phyloP scores from a whole-genome alignment of 1,284 basidiomycete species.

The Papiliotrema fonsecae region DNA sequence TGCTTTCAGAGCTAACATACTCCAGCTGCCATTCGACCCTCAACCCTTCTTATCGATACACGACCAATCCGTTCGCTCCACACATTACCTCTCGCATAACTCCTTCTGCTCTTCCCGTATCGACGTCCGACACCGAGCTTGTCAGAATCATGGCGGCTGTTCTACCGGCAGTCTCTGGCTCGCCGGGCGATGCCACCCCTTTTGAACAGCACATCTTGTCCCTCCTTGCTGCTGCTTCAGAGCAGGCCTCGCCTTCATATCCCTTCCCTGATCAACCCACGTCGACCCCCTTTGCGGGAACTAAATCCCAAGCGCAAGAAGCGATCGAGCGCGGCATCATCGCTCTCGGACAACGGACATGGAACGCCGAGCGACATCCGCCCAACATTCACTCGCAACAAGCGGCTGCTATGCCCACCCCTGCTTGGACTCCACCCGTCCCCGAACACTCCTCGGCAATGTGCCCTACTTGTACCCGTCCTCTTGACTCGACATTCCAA shows the following conservation, averaged over 20 bases:
- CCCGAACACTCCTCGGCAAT: neutral
- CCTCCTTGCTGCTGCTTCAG: slow-evolving; percentile 31
- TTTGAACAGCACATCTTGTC: slow-evolving; percentile 37
- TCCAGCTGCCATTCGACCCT: too few species aligned
- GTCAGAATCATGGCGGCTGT: slow-evolving; percentile 4
- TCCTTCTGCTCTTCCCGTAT: too few species aligned
- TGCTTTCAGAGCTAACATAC: too few species aligned
- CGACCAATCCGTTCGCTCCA: too few species aligned
- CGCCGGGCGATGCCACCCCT: slow-evolving; percentile 10
- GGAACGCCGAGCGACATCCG: slow-evolving; percentile 16
- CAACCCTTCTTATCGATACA: too few species aligned
- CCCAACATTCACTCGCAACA: slow-evolving; percentile 1
- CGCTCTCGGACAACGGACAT: slow-evolving; percentile 31
- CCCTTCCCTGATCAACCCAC: slow-evolving; percentile 22
- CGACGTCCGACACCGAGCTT: slow-evolving; percentile 1
- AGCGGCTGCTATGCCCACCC: slow-evolving; percentile 16
- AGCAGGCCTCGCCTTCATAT: slow-evolving; percentile 37
- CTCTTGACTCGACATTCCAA: slow-evolving; percentile 8
- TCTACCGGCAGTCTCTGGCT: neutral
- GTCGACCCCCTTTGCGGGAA: slow-evolving; percentile 11
- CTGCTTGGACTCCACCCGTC: slow-evolving; percentile 28
- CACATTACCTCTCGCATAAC: too few species aligned
- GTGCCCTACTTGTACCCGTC: slow-evolving; percentile 26
- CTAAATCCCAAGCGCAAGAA: slow-evolving; percentile 33
- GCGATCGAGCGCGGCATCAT: slow-evolving; percentile 39